These are phyloP conservation scores for Candida sphagnicola DNA, from an alignment of 805 yeast genomes.

Conservation along the genomic window DNA sequence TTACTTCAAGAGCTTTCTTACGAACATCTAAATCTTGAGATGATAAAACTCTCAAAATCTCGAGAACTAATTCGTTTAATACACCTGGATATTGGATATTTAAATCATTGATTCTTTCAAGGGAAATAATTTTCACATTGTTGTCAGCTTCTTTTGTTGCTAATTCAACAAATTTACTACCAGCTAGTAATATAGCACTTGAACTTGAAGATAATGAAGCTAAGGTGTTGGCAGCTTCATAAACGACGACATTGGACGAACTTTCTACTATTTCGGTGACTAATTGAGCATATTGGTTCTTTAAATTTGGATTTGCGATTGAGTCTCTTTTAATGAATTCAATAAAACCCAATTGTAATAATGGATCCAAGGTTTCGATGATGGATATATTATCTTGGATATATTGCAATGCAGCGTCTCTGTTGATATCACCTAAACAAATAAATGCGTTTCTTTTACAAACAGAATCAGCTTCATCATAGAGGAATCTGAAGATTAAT, in stretches of 20 bases:
- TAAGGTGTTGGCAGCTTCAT: constrained; percentile 87
- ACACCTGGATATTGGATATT: constrained; percentile 74
- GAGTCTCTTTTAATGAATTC: constrained; percentile 90
- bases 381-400: constrained; percentile 64
- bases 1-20: constrained; percentile 77
- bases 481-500: constrained; percentile 66
- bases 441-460: constrained; percentile 95
- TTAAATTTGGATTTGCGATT: constrained; percentile 55
- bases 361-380: constrained; percentile 68
- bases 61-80: constrained; percentile 78
- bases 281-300: constrained; percentile 66
- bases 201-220: constrained; percentile 61
- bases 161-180: constrained; percentile 78
- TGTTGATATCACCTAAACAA: constrained; percentile 74
- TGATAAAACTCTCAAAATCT: constrained; percentile 79
- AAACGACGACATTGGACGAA: constrained; percentile 68
- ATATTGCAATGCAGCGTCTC: constrained; percentile 80
- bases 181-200: constrained; percentile 69
- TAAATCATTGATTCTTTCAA: constrained; percentile 78
- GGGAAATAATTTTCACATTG: constrained; percentile 87
- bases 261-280: constrained; percentile 71
- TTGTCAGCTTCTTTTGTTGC: constrained; percentile 93
- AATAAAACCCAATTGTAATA: constrained; percentile 83
- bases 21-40: constrained; percentile 91
- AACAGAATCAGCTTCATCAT: constrained; percentile 84